Percentiles rank a stretch among this genome's conserved stretches.
Evolutionary conservation across 441 rosid genomes (phyloP).

Genomic region (Aleurites moluccanus): DNA sequence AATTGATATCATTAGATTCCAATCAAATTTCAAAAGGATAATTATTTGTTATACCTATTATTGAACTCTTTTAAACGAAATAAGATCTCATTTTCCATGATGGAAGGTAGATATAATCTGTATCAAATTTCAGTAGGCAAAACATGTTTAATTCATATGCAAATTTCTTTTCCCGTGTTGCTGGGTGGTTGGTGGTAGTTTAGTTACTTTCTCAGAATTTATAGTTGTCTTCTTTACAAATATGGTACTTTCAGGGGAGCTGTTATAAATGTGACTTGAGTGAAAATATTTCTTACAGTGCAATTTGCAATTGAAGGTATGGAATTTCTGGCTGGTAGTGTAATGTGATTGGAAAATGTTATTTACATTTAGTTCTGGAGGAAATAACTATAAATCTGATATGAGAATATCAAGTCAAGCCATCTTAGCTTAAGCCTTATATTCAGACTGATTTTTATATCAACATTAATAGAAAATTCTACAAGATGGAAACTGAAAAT

Average conservation of each 20-base stretch:
- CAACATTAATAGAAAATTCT: neutral
- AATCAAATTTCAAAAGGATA: constrained; percentile 6
- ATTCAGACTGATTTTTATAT: neutral
- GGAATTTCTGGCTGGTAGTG: neutral
- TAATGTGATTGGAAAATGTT: neutral
- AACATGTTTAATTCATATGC: neutral
- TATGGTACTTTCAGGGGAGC: neutral
- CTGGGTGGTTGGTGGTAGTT: neutral
- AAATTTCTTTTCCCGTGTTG: neutral
- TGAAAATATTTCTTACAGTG: neutral
- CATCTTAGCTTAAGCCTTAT: neutral
- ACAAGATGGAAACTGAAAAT: neutral
- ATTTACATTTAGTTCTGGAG: neutral
- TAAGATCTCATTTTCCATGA: neutral
- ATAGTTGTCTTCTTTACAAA: neutral
- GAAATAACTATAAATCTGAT: neutral
- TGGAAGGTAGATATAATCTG: neutral
- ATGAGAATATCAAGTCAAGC: neutral
- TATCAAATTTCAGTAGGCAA: neutral
- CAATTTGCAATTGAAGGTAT: neutral
- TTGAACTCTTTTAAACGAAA: neutral
- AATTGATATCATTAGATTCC: neutral
- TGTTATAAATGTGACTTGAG: neutral
- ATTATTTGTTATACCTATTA: neutral
- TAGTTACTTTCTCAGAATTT: neutral